Percentiles rank a stretch among this genome's conserved stretches.
phyloP scores from a whole-genome alignment of 2,329 filamentous ascomycete genomes.

The Exutisphaerella laricina region DNA sequence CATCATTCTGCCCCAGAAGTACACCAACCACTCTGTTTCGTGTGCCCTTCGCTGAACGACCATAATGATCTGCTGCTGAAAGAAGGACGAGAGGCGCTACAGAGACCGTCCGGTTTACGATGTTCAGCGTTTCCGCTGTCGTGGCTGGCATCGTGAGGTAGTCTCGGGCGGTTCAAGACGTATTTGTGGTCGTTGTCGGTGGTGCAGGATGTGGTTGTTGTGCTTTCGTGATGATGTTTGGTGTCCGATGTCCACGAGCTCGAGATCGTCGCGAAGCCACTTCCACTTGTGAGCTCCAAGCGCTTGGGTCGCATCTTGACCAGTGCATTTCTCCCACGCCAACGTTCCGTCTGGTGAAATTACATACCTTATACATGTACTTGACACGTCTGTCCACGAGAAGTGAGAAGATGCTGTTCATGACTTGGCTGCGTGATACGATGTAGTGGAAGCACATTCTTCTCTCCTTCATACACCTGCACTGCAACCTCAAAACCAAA shows the following conservation, averaged over 20 bases:
- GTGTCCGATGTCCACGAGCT: background rate
- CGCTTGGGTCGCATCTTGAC: background rate
- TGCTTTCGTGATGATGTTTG: conserved; percentile 3
- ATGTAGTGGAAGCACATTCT: no score
- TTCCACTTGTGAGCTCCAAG: background rate
- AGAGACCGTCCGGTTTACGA: conserved; percentile 91
- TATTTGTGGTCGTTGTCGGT: background rate
- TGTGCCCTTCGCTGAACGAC: conserved; percentile 83
- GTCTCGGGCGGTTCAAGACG: background rate
- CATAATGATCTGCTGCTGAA: conserved; percentile 97
- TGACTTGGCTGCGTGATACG: no score
- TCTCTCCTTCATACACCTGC: no score
- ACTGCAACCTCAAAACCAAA: no score
- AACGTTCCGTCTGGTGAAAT: background rate
- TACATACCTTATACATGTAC: no score
- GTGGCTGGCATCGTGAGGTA: conserved; percentile 76
- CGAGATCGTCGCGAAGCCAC: background rate
- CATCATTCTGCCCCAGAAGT: conserved; percentile 89
- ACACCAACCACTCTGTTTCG: conserved; percentile 89
- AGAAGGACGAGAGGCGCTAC: conserved; percentile 97
- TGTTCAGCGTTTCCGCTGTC: conserved; percentile 90
- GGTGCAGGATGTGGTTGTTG: background rate
- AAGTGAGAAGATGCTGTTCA: no score
- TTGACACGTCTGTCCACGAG: no score
- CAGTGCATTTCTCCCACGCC: background rate